These are phyloP conservation scores for Penicillium sp. DNA, from an alignment of 2,329 filamentous ascomycete genomes.

Conservation along the genomic window DNA sequence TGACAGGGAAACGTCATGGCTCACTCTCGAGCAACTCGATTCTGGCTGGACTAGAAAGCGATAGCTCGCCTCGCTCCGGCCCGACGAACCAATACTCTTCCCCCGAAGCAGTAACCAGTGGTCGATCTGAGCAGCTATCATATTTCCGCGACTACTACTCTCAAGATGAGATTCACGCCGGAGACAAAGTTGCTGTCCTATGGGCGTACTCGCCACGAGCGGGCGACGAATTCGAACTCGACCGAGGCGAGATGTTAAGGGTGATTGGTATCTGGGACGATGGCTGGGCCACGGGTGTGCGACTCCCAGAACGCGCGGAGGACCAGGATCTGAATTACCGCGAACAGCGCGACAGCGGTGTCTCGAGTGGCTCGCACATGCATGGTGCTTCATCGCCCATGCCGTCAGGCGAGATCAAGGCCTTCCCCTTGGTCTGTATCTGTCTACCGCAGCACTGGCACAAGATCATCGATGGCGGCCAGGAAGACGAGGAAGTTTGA, in stretches of 20 bases:
- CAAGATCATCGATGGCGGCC: slow-evolving; percentile 90
- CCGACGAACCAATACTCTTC: slow-evolving; percentile 76
- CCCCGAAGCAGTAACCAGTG: slow-evolving; percentile 76
- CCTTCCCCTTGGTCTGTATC: slow-evolving; percentile 94
- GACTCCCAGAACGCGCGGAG: slow-evolving; percentile 78
- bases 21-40: slow-evolving; percentile 84
- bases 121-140: slow-evolving; percentile 90
- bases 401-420: slow-evolving; percentile 82
- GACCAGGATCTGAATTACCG: slow-evolving; percentile 79
- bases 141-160: slow-evolving; percentile 99
- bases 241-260: slow-evolving; percentile 96
- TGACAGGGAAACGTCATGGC: slow-evolving; percentile 67
- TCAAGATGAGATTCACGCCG: slow-evolving; percentile 88
- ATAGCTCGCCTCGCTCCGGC: slow-evolving; percentile 67
- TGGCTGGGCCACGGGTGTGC: slow-evolving; percentile 92
- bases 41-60: slow-evolving; percentile 61
- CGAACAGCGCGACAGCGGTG: slow-evolving; percentile 84
- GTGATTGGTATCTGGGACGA: slow-evolving; percentile 99
- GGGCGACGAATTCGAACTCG: slow-evolving; percentile 86
- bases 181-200: slow-evolving; percentile 83
- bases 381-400: slow-evolving; percentile 58
- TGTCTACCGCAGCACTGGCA: slow-evolving; percentile 94
- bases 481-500: slow-evolving; percentile 29
- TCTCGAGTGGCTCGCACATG: slow-evolving; percentile 73
- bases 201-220: slow-evolving; percentile 98